Base-by-base conservation (phyloP, 2,329 filamentous ascomycete species). In the Epichloe sylvatica region DNA sequence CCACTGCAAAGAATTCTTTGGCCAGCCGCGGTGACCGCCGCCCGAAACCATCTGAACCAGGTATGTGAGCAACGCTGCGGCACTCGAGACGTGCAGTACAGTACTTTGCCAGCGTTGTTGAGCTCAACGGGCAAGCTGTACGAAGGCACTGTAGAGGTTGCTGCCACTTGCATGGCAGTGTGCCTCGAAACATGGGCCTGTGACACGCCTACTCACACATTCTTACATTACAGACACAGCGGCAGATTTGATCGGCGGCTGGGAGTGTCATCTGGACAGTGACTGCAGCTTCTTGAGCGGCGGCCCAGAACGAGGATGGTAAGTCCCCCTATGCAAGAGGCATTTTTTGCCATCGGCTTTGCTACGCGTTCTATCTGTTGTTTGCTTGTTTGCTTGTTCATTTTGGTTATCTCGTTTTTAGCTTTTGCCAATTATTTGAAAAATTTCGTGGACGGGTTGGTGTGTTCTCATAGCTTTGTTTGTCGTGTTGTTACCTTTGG, bases 221-320 rank as follows among this genome's bases (percentile, higher is more conserved):
- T 46, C 39, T 4, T 34, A 13, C 38, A 17, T 35, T 45, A 25
- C 42, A 56, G 51, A 36, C 52, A 51, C 47, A 44, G 44, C 47
- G 36, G 36, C 46, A 38, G 46, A 46, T 23, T 23, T 51, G 34
- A 72, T 75, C 25, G 88, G 87, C 37, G 84, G 83, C 30, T 98
- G 91, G 91, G 74, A 79, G 39, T 90, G 88, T 61, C 76, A 80
- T 52, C 63, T 78, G 48, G 91, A 95, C 68, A 88, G 88, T 15
- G 87, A 95, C 64, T 95, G 89, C 60, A 82, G 77, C 52, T 94
- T 91, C 66, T 70, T 97, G 56, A 79, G 74, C 49, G 76, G 77
- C 49, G 91, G 91, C 7, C 83, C 85, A 59, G 91, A 97, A 67
- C 76, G 90, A 70, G 89, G 89, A 62, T 97, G 91, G 89, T 92